phyloP scores from a whole-genome alignment of 2,329 filamentous ascomycete genomes.

The Leptographium wingfieldii region DNA sequence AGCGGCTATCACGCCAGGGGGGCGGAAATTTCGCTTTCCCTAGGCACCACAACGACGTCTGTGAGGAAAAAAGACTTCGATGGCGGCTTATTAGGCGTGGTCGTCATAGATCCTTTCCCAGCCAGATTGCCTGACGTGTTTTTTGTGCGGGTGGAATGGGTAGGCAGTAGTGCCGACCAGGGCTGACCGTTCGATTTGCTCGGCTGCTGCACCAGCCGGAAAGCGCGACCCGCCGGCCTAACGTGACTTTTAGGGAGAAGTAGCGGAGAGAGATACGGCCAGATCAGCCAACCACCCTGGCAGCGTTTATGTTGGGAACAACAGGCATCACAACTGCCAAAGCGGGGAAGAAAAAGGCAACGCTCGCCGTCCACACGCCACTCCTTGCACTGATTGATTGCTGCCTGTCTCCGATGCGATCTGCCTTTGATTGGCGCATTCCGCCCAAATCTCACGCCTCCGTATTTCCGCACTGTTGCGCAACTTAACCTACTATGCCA shows the following conservation, averaged over 20 bases:
- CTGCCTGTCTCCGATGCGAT: neutral
- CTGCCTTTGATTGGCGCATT: neutral
- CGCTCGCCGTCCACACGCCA: neutral
- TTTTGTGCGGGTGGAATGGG: neutral
- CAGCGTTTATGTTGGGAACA: neutral
- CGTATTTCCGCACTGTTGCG: neutral
- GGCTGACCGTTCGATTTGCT: constrained; percentile 1
- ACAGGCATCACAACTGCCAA: neutral
- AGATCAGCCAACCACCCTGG: neutral
- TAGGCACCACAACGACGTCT: neutral
- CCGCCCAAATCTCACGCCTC: neutral
- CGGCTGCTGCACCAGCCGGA: neutral
- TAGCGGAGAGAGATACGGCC: neutral
- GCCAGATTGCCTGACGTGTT: neutral
- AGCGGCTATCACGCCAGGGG: neutral
- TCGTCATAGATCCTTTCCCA: neutral
- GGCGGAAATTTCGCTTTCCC: neutral
- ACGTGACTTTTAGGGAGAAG: constrained; percentile 1
- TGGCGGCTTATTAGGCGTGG: neutral
- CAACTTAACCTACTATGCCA: neutral
- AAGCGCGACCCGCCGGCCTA: neutral
- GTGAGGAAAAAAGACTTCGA: neutral
- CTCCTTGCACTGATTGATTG: neutral
- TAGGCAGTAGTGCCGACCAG: neutral
- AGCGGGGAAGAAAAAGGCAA: neutral